These are phyloP conservation scores for Henningerozyma blattae DNA, from an alignment of 805 yeast species.

Conservation along the genomic window DNA sequence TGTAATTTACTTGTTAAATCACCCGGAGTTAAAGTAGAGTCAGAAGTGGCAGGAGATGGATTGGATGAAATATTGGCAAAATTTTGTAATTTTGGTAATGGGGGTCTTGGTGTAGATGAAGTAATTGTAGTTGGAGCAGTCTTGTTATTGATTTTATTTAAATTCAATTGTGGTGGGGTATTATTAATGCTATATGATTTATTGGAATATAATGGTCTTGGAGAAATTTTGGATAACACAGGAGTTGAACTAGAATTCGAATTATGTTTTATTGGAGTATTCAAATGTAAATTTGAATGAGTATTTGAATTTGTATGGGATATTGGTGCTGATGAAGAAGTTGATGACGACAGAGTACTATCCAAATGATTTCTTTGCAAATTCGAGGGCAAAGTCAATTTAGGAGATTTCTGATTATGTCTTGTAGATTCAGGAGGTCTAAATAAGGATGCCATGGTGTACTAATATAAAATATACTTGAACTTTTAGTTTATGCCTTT, in stretches of 20 bases:
- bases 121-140: background rate
- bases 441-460: slow-evolving; percentile 26
- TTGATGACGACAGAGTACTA: too few species aligned
- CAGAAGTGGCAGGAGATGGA: slow-evolving; percentile 1
- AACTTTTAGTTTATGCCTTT: too few species aligned
- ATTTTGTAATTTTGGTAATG: slow-evolving; percentile 1
- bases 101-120: slow-evolving; percentile 1
- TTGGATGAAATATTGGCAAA: background rate
- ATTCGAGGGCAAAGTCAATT: slow-evolving; percentile 30
- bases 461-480: too few species aligned
- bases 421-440: slow-evolving; percentile 33
- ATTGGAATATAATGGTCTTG: too few species aligned
- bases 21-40: background rate
- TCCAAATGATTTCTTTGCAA: background rate
- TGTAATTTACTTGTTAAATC: background rate
- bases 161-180: background rate
- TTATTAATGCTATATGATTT: too few species aligned
- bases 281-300: background rate
- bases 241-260: too few species aligned
- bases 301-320: background rate
- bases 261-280: too few species aligned
- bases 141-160: background rate
- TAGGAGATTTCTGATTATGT: slow-evolving; percentile 30
- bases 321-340: background rate
- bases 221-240: too few species aligned